Base-by-base conservation (phyloP, 2,329 filamentous ascomycete genomes). In the Metarhizium sp. region DNA sequence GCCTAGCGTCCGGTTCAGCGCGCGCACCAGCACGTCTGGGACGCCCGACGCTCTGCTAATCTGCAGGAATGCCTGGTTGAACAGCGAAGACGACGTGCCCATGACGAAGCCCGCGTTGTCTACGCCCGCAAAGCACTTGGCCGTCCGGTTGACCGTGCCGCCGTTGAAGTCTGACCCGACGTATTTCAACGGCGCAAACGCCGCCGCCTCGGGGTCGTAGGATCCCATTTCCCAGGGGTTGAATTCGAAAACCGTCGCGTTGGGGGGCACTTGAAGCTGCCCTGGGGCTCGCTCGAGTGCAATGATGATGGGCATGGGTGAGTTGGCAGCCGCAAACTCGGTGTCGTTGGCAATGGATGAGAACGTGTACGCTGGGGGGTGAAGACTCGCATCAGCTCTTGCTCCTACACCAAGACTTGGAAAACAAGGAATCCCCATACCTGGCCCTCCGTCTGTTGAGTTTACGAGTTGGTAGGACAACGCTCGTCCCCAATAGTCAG, bases 91-190 rank as follows among this genome's bases (percentile, higher is more conserved):
- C 25, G 86, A 90, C 0, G 91, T 95, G 52, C 91, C 91, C 82
- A 95, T 90, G 30, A 95, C 75, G 65, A 82, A 96, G 6, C 89
- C 89, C 29, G 81, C 80, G 62, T 91, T 91, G 70, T 96, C 92
- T 59, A 91, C 91, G 1, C 92, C 92, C 7, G 79, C 76, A 16
- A 95, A 78, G 65, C 92, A 96, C 32, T 72, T 67, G 47, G 80
- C 78, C 55, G 76, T 68, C 11, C 73, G 66, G 0, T 79, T 72
- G 20, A 94, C 69, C 7, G 67, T 64, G 20, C 89, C 89, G 6
- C 72, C 75, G 43, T 75, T 78, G 67, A 92, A 91, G 60, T 84
- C 84, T 2, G 88, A 88, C 2, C 89, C 89, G 2, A 92, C 69
- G 60, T 86, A 92, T 58, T 83, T 73, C 5, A 87, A 72, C 1